Evolutionary conservation across 1,139 yeast genomes (phyloP), one percentile per base, ranked within the genome.

Genomic region (Eremothecium sinecaudum): DNA sequence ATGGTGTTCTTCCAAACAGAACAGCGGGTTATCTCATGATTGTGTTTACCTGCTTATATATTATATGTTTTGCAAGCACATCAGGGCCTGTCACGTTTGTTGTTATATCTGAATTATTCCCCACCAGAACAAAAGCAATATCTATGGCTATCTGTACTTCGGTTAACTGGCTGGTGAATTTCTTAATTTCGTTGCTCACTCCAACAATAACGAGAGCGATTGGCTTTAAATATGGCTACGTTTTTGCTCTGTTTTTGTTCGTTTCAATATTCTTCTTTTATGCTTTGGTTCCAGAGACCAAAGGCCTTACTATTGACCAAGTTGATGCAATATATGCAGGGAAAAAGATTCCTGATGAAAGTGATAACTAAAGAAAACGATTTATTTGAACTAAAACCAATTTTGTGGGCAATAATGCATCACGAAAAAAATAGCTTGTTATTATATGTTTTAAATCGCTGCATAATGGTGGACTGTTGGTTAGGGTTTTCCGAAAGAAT

Each of bases 61-160:
- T 83, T 41, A 68, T 76, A 62, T 75, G 71, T 59, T 83, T 82
- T 58, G 93, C 94, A 17, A 66, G 77, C 24, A 76, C 93, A 7
- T 79, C 92, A 83, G 94, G 90, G 28, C 92, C 94, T 42, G 76
- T 80, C 46, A 76, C 79, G 26, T 82, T 70, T 64, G 79, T 79
- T 38, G 69, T 80, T 49, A 74, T 77, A 30, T 73, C 87, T 25
- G 94, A 82, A 62, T 63, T 79, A 36, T 82, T 74, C 63, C 90
- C 93, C 43, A 69, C 77, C 43, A 71, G 81, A 58, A 73, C 80
- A 44, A 75, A 81, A 61, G 70, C 83, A 18, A 75, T 76, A 57
- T 83, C 83, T 32, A 79, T 81, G 76, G 75, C 84, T 32, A 63
- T 79, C 45, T 80, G 90, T 32, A 69, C 78, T 18, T 77, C 79